These are phyloP conservation scores for Endogone sp. DNA, from an alignment of 192 early-diverging fungal genomes.

Conservation along the genomic window DNA sequence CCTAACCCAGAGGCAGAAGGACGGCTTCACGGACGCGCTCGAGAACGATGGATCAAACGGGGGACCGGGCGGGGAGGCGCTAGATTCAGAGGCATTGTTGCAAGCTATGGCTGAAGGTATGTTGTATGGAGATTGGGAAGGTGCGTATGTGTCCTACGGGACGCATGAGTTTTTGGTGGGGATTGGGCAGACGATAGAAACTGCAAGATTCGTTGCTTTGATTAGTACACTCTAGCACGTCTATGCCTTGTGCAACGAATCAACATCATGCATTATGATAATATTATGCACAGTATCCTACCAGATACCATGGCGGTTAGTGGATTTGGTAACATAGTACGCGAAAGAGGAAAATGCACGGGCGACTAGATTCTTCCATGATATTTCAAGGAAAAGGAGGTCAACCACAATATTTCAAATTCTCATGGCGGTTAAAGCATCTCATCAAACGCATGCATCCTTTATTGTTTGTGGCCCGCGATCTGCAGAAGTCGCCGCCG, in stretches of 20 bases:
- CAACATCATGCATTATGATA: no score
- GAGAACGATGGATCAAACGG: not conserved
- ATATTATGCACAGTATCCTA: no score
- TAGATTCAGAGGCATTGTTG: slow-evolving; percentile 8
- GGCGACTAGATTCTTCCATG: no score
- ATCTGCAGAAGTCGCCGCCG: slow-evolving; percentile 2
- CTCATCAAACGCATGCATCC: not conserved
- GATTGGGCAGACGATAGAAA: not conserved
- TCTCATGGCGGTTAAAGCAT: not conserved
- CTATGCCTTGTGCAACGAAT: no score
- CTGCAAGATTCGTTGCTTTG: not conserved
- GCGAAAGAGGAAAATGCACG: no score
- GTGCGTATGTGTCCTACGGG: not conserved
- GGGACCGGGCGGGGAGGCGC: not conserved
- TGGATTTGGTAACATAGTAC: no score
- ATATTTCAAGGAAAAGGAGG: no score
- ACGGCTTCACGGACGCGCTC: not conserved
- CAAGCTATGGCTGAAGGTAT: slow-evolving; percentile 19
- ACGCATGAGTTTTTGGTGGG: not conserved
- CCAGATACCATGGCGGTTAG: no score
- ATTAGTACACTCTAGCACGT: no score
- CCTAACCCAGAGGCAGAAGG: not conserved
- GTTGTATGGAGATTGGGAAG: not conserved
- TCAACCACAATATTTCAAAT: no score
- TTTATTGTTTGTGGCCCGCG: no score